Base-by-base conservation (phyloP, 108 stramenopile species). In the Fragilaria crotonensis region DNA sequence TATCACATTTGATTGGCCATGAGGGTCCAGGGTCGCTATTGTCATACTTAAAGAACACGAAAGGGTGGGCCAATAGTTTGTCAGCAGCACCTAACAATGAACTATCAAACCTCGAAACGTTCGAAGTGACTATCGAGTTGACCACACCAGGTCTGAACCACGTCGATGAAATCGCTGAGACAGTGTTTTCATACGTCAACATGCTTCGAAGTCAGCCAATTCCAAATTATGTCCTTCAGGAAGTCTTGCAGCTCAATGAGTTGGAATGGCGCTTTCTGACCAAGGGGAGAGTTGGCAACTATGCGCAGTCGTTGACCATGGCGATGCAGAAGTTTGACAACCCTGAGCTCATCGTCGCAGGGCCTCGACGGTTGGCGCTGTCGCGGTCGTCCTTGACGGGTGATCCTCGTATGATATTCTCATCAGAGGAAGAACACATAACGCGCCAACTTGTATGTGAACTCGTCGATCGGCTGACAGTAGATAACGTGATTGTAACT, bases 11-110 rank as follows among this genome's bases (percentile, higher is more conserved):
- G 3, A 55, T 95, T 9, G 94, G 94, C 1, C 94, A 95, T 64
- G 94, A 95, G 64, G 90, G 90, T 36, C 82, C 79, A 11, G 83
- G 83, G 30, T 93, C 89, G 0, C 67, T 95, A 63, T 63, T 93
- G 0, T 84, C 89, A 22, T 88, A 84, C 50, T 52, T 95, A 50
- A 93, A 92, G 59, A n/a, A n/a, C n/a, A 45, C 51, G 11, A 70
- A 78, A 41, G 83, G 86, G 31, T 88, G 81, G 83, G 90, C 83
- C n/a, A 90, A 86, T 66, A 70, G 77, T 0, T 48, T 95, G 23
- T 72, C 72, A 0, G 63, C 80, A 18, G 77, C 74, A 22, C 66
- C 66, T 19, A 60, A 77, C 47, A 66, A 59, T 19, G 86, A 93
- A 45, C 62, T 90, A 28, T 59, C 76, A 1, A 86, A 93, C 66